Base-by-base conservation (phyloP, 2,329 filamentous ascomycete species). In the Diaporthe amygdali region DNA sequence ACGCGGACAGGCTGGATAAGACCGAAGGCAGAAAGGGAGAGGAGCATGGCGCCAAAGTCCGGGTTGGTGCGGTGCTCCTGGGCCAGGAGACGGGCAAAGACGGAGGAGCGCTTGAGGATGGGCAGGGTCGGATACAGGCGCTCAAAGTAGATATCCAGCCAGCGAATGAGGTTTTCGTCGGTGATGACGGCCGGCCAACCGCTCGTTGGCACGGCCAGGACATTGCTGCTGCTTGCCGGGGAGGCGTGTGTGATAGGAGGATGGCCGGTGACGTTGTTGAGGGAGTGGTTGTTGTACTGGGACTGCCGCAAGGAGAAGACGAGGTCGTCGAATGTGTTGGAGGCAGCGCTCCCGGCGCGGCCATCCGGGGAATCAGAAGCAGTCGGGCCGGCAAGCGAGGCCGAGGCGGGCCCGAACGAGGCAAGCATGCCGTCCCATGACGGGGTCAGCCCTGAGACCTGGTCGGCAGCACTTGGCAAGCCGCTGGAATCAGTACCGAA, bases 81-180 rank as follows among this genome's bases (percentile, higher is more conserved):
- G 37, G 46, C 47, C 56, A 70, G 59, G 20, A 70, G 68, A 34
- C 68, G 68, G 37, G 68, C 49, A 17, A 70, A 70, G 68, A 70
- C 68, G 34, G 46, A 52, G 37, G 68, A 70, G 39, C 68, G 68
- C 39, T 70, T 70, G 47, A 70, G 68, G 27, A 70, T 64, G 20
- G 68, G 68, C 7, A 70, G 68, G 22, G 68, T 70, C n/a, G 68
- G 68, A 10, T 70, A 70, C 3, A 70, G 68, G 30, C 68, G 68
- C 20, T 70, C 68, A 37, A 70, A 70, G 56, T 70, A 70, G 25
- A 70, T 70, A 56, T 70, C 68, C 37, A 70, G 56, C 68, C 68
- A 70, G n/a, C 68, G 68, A 37, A 70, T 70, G 34, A 70, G 68
- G 56, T 64, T 70, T 47, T 70, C 68, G 56, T 70, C 68, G 39